Conservation (phyloP, 2,329 filamentous ascomycete genomes). For the Apiospora arundinis region DNA sequence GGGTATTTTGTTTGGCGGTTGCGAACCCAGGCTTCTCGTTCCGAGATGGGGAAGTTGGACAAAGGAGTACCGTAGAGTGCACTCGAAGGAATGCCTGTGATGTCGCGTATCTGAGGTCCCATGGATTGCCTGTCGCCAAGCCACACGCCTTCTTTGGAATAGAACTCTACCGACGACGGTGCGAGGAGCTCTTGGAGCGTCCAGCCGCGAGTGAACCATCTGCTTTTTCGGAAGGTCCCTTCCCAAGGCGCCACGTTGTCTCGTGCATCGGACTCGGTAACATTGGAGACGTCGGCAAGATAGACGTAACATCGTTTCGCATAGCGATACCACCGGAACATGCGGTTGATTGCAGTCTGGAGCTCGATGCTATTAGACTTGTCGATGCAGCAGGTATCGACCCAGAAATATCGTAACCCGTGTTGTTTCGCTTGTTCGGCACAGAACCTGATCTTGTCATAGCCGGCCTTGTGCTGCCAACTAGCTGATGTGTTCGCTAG, state of each 20-base stretch:
- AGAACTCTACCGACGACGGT: constrained; percentile 23
- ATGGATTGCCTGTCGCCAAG: constrained; percentile 21
- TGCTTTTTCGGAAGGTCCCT: constrained; percentile 6
- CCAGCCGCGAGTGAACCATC: constrained; percentile 18
- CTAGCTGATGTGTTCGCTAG: neutral
- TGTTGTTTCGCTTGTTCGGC: neutral
- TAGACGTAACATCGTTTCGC: constrained; percentile 30
- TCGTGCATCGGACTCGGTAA: neutral
- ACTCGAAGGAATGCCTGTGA: constrained; percentile 31
- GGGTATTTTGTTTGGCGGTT: constrained; percentile 27
- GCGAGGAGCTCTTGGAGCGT: constrained; percentile 22
- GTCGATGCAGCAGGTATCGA: constrained; percentile 22
- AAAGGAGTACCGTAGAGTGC: constrained; percentile 30
- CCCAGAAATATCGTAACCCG: constrained; percentile 19
- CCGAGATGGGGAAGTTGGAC: constrained; percentile 27
- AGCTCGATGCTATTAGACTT: constrained; percentile 20
- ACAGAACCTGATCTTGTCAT: constrained; percentile 11
- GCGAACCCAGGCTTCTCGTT: constrained; percentile 26
- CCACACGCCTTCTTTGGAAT: constrained; percentile 22
- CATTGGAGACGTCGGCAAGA: constrained; percentile 27
- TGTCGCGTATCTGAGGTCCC: neutral
- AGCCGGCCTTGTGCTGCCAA: constrained; percentile 8
- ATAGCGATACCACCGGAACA: constrained; percentile 30
- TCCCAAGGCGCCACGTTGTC: neutral
- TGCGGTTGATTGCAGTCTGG: constrained; percentile 26